Evolutionary conservation across 2,329 filamentous ascomycete species (phyloP).

Genomic region (Alternaria tenuissima): DNA sequence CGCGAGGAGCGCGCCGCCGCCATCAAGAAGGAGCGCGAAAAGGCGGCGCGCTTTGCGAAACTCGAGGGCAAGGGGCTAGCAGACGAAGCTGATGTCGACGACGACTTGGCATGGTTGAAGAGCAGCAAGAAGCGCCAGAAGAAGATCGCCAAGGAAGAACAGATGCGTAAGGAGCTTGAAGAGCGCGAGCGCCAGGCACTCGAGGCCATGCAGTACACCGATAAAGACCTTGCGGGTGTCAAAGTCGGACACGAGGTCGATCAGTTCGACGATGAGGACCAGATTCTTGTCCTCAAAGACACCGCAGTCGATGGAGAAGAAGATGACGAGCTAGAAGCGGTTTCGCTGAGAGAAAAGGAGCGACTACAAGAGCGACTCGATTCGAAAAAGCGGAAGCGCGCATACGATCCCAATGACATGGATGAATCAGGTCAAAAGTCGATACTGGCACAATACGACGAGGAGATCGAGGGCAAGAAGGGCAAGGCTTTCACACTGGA

Average conservation of each 20-base stretch:
- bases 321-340: constrained; percentile 87
- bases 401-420: constrained; percentile 84
- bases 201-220: constrained; percentile 74
- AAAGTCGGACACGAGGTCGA: constrained; percentile 89
- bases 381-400: constrained; percentile 86
- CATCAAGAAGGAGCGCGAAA: constrained; percentile 86
- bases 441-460: constrained; percentile 91
- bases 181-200: constrained; percentile 72
- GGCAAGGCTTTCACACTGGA: constrained; percentile 87
- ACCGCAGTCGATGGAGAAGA: constrained; percentile 82
- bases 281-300: constrained; percentile 95
- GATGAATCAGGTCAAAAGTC: constrained; percentile 70
- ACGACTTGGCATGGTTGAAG: constrained; percentile 86
- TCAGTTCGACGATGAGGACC: constrained; percentile 83
- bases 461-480: constrained; percentile 92
- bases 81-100: constrained; percentile 73
- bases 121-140: constrained; percentile 93
- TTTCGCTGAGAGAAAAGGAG: constrained; percentile 75
- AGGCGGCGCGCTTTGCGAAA: constrained; percentile 76
- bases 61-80: constrained; percentile 86
- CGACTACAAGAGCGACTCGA: constrained; percentile 78
- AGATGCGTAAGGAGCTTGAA: constrained; percentile 77
- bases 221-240: constrained; percentile 86
- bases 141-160: constrained; percentile 79
- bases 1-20: constrained; percentile 83